These are phyloP conservation scores for Aspergillus cejpii DNA, from an alignment of 2,329 filamentous ascomycete species.

Conservation along the genomic window DNA sequence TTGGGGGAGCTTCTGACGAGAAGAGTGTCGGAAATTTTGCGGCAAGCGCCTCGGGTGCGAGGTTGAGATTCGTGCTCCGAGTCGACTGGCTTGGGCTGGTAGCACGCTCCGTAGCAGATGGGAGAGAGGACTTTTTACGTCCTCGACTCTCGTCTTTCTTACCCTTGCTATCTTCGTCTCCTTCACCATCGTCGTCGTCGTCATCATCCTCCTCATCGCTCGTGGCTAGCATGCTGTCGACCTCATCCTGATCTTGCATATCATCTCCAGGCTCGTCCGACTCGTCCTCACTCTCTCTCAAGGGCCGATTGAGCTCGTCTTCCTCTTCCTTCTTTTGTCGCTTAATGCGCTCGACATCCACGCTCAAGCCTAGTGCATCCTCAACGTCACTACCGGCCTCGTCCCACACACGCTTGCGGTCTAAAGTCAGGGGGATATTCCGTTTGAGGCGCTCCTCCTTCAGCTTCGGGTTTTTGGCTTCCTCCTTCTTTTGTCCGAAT, in stretches of 20 bases:
- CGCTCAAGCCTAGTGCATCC: conserved; percentile 42
- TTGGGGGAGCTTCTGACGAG: conserved; percentile 45
- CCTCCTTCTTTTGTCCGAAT: conserved; percentile 73
- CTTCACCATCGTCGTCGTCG: conserved; percentile 46
- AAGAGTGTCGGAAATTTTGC: conserved; percentile 57
- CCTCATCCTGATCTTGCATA: conserved; percentile 50
- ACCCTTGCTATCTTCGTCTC: conserved; percentile 28
- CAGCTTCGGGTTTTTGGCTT: conserved; percentile 72
- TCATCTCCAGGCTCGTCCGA: conserved; percentile 36
- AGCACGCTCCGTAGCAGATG: conserved; percentile 44
- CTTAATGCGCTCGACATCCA: conserved; percentile 46
- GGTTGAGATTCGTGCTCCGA: conserved; percentile 52
- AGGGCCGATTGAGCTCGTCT: conserved; percentile 31
- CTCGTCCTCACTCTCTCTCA: conserved; percentile 38
- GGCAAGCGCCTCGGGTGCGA: conserved; percentile 55
- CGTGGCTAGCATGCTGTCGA: conserved; percentile 67
- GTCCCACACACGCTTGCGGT: conserved; percentile 87
- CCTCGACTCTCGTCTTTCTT: conserved; percentile 32
- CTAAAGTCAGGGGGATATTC: conserved; percentile 75
- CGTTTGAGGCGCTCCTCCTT: conserved; percentile 64
- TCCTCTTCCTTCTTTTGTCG: conserved; percentile 43
- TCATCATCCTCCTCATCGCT: conserved; percentile 49
- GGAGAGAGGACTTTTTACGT: conserved; percentile 31
- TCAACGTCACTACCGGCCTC: conserved; percentile 54
- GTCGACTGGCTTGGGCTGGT: conserved; percentile 52